Base-by-base conservation (phyloP, 1,284 basidiomycete genomes). In the Sanghuangporus weigelae region DNA sequence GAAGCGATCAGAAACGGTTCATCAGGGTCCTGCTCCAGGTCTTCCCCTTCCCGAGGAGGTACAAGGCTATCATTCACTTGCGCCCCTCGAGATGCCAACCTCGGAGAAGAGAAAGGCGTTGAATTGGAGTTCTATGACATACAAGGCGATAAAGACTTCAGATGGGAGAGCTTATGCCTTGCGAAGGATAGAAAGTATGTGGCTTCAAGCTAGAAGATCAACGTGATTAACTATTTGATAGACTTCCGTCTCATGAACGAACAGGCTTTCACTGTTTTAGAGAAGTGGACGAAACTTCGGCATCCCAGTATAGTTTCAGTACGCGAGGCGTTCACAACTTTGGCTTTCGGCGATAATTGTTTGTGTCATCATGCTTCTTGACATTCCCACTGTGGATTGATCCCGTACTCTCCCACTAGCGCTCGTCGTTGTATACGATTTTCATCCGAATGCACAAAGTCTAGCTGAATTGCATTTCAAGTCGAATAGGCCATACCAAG, bases 301-400 rank as follows among this genome's bases (percentile, higher is more conserved):
- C 96, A 99, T 78, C 95, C 97, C 0, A 89, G 86, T 69, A 90
- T 99, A 67, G 86, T 97, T 31, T 79, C 85, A 19, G 80, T 98
- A 7, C 84, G 86, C 54, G 97, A 99, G 75, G 97, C 96, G 0
- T 99, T 99, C 77, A 98, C 97, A 0, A 97, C 96, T 0, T 84
- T 91, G 49, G 87, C 93, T 0, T 99, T 99, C 75, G 87, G 89
- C 65, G 97, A 98, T 73, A 90, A 88, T 69, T 98, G 95, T 96
- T 71, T 65, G 88, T 81, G 14, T 39, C 49, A 63, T 44, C 46
- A 23, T 42, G 51, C 54, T 4, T 49, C 21, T 5, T 14, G 14
- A 8, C 56, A 54, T 36, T 60, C 55, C 36, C 51, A 63, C 57
- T 60, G 48, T 31, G 49, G 31, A 56, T 38, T 19, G 23, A 19